Conservation (phyloP, 768 basidiomycete species). For the Lentinula aciculospora region DNA sequence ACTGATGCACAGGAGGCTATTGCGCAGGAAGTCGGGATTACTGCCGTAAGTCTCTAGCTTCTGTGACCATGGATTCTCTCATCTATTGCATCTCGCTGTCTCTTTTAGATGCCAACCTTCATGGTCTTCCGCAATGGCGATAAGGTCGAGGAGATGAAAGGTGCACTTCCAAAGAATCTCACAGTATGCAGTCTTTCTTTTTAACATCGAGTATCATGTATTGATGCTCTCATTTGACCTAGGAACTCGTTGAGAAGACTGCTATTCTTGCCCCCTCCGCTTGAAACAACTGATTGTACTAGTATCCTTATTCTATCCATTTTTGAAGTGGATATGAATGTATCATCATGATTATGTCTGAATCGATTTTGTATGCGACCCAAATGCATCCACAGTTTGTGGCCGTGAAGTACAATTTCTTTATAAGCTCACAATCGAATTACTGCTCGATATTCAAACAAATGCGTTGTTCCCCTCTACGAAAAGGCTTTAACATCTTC, state of each 20-base stretch:
- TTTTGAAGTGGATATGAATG: neutral
- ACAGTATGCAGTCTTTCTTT: neutral
- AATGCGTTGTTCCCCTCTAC: conserved; percentile 22
- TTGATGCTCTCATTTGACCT: neutral
- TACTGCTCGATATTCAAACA: no score
- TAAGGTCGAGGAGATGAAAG: neutral
- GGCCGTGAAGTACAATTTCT: no score
- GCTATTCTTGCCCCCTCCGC: no score
- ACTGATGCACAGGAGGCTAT: conserved; percentile 55
- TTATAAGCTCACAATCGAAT: no score
- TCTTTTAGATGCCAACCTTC: conserved; percentile 9
- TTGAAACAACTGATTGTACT: no score
- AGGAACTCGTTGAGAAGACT: neutral
- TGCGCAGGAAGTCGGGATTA: conserved; percentile 51
- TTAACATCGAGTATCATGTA: neutral
- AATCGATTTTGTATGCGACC: no score
- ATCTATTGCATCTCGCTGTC: neutral
- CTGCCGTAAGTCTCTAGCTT: conserved; percentile 42
- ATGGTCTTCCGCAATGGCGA: conserved; percentile 6
- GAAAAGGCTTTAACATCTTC: conserved; percentile 65
- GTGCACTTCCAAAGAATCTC: conserved; percentile 2
- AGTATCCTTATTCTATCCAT: no score
- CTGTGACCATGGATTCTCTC: neutral
- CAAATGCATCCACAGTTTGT: no score
- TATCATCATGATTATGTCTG: neutral